Evolutionary conservation across 805 yeast genomes (phyloP).

Genomic region (Spathaspora hagerdaliae): DNA sequence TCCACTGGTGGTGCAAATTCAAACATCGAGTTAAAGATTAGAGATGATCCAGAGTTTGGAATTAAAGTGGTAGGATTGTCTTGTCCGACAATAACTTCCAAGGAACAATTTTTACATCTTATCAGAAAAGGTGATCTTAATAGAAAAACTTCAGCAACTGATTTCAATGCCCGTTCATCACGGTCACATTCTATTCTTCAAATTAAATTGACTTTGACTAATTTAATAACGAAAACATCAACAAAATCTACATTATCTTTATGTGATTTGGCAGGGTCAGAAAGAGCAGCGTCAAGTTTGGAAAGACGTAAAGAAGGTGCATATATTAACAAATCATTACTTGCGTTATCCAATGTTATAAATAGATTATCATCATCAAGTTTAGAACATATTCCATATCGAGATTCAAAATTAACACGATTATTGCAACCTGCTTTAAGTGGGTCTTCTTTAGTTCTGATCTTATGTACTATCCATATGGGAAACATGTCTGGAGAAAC

Average conservation of each 20-base stretch:
- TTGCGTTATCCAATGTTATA: constrained; percentile 91
- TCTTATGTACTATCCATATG: constrained; percentile 82
- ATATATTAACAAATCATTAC: constrained; percentile 82
- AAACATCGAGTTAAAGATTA: constrained; percentile 57
- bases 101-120: constrained; percentile 56
- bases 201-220: constrained; percentile 50
- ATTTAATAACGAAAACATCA: constrained; percentile 35
- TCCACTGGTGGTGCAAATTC: no score
- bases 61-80: constrained; percentile 72
- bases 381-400: constrained; percentile 75
- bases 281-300: constrained; percentile 65
- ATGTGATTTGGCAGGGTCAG: constrained; percentile 98
- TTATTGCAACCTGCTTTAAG: constrained; percentile 87
- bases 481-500: constrained; percentile 72
- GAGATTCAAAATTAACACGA: constrained; percentile 91
- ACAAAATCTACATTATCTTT: constrained; percentile 64
- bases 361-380: constrained; percentile 58
- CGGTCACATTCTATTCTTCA: constrained; percentile 89
- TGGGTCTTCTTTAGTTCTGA: constrained; percentile 79
- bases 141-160: constrained; percentile 83
- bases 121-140: constrained; percentile 68
- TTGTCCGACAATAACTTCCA: constrained; percentile 52
- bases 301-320: constrained; percentile 94
- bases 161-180: constrained; percentile 81
- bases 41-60: constrained; percentile 74